Evolutionary conservation across 495 filamentous ascomycete species (phyloP), one percentile per base, ranked within the genome.

Genomic region (Schizothecium vesticola): DNA sequence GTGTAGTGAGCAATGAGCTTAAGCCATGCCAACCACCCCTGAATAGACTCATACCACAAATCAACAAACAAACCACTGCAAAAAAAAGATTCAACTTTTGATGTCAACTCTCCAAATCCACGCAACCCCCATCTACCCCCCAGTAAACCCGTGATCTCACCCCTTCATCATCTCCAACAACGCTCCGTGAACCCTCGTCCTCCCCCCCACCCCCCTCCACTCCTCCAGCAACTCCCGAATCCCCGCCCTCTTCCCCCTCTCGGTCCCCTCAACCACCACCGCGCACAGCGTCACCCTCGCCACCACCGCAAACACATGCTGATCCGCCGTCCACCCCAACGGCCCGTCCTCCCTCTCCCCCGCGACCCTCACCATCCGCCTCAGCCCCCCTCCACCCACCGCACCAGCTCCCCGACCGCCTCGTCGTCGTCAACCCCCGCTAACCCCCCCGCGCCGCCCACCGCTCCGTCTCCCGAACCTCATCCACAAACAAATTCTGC

Each of bases 401-500:
- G 55, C 12, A 58, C 65, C 8, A 84, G 74, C 16, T 59, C 23
- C 19, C 33, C 28, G 1, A 72, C 43, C 11, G 59, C 59, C 3
- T 55, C 61, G 5, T 76, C 71, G 22, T 70, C 59, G 24, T 59
- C 70, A 5, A 26, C 62, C 59, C 21, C 61, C 21, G 2, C 87
- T 63, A 0, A 70, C 43, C 11, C 13, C 83, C 78, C 8, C 73
- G 33, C 13, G 3, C 65, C 3, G 82, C 77, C 94, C 93, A 97
- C 13, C 85, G 64, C 23, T 82, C 80, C 1, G 86, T 81, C 77
- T 97, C 94, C 9, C 85, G 78, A 3, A 92, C 85, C 61, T 91
- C 86, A 72, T 97, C 94, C 61, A 95, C 81, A 74, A 90, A 97
- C 0, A 97, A 81, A 68, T 99, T 99, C 70, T 94, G 92, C 71